phyloP scores from a whole-genome alignment of 441 rosid species.

The Gossypium gossypioides region DNA sequence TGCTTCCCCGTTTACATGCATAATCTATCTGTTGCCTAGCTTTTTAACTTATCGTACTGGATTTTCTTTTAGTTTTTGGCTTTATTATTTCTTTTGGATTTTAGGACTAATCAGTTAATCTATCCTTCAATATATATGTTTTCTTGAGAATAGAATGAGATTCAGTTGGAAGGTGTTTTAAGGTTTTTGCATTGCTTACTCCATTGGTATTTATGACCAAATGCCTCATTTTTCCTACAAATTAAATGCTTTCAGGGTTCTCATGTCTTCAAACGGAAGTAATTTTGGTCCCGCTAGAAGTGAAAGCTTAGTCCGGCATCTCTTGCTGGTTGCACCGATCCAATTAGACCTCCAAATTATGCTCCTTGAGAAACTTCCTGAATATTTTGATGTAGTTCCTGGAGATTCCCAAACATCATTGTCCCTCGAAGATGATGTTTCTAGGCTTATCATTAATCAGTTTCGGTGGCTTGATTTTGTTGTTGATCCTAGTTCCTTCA shows the following conservation, averaged over 20 bases:
- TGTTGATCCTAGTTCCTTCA: conserved; percentile 41
- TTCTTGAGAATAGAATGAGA: neutral
- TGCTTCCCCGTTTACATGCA: neutral
- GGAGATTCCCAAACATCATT: conserved; percentile 21
- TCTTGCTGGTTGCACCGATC: conserved; percentile 53
- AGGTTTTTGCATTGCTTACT: neutral
- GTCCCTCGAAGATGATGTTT: conserved; percentile 53
- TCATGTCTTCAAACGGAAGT: conserved; percentile 32
- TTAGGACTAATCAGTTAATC: neutral
- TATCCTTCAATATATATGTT: neutral
- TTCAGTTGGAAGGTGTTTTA: neutral
- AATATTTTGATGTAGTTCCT: conserved; percentile 37
- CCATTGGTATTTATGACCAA: neutral
- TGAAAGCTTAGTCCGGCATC: conserved; percentile 51
- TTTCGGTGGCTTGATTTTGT: conserved; percentile 79
- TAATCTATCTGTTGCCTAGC: neutral
- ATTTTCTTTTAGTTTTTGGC: neutral
- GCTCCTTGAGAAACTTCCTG: conserved; percentile 76
- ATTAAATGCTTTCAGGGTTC: conserved; percentile 32
- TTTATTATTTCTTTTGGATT: neutral
- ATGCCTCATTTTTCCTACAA: neutral
- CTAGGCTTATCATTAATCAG: conserved; percentile 61
- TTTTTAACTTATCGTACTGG: neutral
- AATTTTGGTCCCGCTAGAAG: conserved; percentile 22
- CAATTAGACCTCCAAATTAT: conserved; percentile 57